Percentiles rank a stretch among this genome's conserved stretches.
These are phyloP conservation scores for Penicillium pancosmium DNA, from an alignment of 495 filamentous ascomycete genomes.

Conservation along the genomic window DNA sequence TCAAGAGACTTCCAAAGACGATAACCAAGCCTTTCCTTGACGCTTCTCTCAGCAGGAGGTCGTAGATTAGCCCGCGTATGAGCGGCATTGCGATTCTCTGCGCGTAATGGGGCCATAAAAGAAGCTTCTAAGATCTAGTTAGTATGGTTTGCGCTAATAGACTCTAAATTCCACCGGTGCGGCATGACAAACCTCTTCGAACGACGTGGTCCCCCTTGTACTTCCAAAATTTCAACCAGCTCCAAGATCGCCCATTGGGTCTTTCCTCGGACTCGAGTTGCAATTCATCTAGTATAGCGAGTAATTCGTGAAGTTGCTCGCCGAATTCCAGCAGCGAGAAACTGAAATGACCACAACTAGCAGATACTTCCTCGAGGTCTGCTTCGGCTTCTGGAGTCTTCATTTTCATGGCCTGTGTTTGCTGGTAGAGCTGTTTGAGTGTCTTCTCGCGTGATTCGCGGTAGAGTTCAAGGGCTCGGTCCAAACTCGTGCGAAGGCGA, in stretches of 20 bases:
- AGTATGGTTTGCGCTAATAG: not conserved
- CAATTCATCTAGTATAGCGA: constrained; percentile 84
- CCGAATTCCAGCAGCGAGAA: constrained; percentile 88
- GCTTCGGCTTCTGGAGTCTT: constrained; percentile 75
- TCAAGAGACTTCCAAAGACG: constrained; percentile 60
- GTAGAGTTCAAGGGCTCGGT: constrained; percentile 78
- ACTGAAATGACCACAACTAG: constrained; percentile 93
- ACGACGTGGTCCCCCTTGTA: constrained; percentile 17
- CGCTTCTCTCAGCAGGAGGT: constrained; percentile 9
- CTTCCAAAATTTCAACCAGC: constrained; percentile 84
- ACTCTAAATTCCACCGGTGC: not conserved
- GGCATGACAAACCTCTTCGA: constrained; percentile 16
- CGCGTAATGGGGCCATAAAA: constrained; percentile 4
- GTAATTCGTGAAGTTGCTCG: constrained; percentile 79
- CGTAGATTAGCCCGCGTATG: constrained; percentile 6
- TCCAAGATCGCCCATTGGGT: constrained; percentile 68
- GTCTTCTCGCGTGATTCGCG: constrained; percentile 72
- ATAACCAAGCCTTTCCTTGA: constrained; percentile 48
- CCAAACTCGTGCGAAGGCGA: constrained; percentile 75
- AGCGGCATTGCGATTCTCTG: constrained; percentile 13
- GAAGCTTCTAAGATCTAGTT: not conserved
- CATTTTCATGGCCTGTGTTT: constrained; percentile 66
- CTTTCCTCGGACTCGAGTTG: constrained; percentile 66
- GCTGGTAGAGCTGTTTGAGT: constrained; percentile 75
- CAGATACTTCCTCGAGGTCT: constrained; percentile 94